Percentiles rank a stretch among this genome's conserved stretches.
Evolutionary conservation across 805 yeast species (phyloP).

Genomic region (Candida glaebosa): DNA sequence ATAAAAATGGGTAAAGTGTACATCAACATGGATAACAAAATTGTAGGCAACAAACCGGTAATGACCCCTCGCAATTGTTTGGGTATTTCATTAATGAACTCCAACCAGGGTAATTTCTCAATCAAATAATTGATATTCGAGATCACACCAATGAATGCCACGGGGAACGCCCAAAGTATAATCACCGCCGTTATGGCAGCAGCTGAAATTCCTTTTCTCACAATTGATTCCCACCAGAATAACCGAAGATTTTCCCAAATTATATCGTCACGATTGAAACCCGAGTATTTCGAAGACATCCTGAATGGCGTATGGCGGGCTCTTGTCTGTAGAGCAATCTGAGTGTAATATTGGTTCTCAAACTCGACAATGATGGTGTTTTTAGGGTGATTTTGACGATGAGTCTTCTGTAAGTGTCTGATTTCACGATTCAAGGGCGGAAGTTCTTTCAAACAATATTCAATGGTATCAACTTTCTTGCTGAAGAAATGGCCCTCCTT

Average conservation of each 20-base stretch:
- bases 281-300: conserved; percentile 57
- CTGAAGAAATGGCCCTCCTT: conserved; percentile 43
- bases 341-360: conserved; percentile 72
- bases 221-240: conserved; percentile 75
- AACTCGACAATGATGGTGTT: conserved; percentile 80
- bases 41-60: conserved; percentile 83
- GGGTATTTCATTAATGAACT: conserved; percentile 77
- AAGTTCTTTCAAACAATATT: conserved; percentile 53
- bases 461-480: conserved; percentile 59
- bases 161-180: conserved; percentile 94
- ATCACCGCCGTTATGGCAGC: conserved; percentile 55
- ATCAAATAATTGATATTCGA: conserved; percentile 81
- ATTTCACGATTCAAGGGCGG: conserved; percentile 58
- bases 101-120: conserved; percentile 65
- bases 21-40: conserved; percentile 79
- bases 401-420: conserved; percentile 48
- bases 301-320: conserved; percentile 65
- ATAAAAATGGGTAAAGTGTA: conserved; percentile 82
- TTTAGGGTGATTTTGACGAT: conserved; percentile 53
- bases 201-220: conserved; percentile 49
- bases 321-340: conserved; percentile 62
- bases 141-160: conserved; percentile 93
- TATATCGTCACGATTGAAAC: conserved; percentile 61
- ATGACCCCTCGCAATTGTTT: conserved; percentile 68
- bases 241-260: conserved; percentile 72